A percentile compares a stretch with the other conserved stretches of the same genome.
phyloP scores from a whole-genome alignment of 306 rosid genomes.

The Sesbania bispinosa region DNA sequence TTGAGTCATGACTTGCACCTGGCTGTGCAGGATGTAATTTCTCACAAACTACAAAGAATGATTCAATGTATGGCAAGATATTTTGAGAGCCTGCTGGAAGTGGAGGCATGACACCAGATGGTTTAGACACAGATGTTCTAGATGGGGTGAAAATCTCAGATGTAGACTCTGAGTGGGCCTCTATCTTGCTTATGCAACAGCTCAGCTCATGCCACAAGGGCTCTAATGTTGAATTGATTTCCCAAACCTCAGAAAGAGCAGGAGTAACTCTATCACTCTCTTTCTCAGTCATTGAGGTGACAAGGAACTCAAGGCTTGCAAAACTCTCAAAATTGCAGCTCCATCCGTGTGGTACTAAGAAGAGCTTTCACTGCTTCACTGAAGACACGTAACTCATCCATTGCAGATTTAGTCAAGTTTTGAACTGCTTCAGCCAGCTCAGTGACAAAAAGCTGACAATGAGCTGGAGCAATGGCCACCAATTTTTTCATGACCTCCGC shows the following conservation, averaged over 20 bases:
- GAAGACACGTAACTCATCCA: slow-evolving; percentile 73
- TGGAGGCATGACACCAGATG: slow-evolving; percentile 72
- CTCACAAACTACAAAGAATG: slow-evolving; percentile 98
- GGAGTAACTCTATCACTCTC: slow-evolving; percentile 44
- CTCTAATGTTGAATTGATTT: slow-evolving; percentile 83
- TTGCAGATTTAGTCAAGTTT: slow-evolving; percentile 80
- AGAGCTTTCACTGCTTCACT: slow-evolving; percentile 78
- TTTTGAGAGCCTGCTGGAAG: slow-evolving; percentile 98
- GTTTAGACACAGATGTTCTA: slow-evolving; percentile 57
- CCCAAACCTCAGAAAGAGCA: slow-evolving; percentile 71
- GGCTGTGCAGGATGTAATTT: slow-evolving; percentile 84
- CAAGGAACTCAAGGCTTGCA: slow-evolving; percentile 95
- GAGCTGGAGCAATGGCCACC: slow-evolving; percentile 90
- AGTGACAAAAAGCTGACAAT: slow-evolving; percentile 78
- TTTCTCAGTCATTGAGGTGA: slow-evolving; percentile 55
- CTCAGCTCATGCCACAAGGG: slow-evolving; percentile 97
- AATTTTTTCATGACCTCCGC: slow-evolving; percentile 96
- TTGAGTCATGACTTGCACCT: slow-evolving; percentile 60
- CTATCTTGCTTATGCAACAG: slow-evolving; percentile 91
- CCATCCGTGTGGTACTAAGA: slow-evolving; percentile 83
- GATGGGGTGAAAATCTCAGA: slow-evolving; percentile 55
- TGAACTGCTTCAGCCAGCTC: slow-evolving; percentile 81
- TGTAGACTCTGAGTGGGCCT: slow-evolving; percentile 74
- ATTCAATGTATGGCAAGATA: slow-evolving; percentile 93
- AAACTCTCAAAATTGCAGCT: slow-evolving; percentile 92